Evolutionary conservation across 129 eudicot species (phyloP).

Genomic region (Ambrosia artemisiifolia): DNA sequence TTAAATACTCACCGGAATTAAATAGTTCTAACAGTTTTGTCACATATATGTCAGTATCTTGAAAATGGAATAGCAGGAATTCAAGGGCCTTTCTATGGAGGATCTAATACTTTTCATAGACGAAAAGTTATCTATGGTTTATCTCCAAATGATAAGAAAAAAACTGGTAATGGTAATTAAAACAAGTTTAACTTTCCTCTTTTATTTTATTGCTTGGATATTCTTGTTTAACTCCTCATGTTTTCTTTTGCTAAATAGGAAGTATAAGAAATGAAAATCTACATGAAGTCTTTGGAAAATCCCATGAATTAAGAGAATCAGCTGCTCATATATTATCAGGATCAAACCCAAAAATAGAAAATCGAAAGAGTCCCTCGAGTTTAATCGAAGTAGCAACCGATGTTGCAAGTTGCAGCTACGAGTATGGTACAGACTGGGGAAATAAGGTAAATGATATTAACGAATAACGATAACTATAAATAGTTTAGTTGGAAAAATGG

Average conservation of each 20-base stretch:
- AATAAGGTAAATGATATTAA: slow-evolving; percentile 29
- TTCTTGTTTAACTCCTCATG: not conserved
- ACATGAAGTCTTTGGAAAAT: slow-evolving; percentile 39
- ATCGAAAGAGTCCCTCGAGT: slow-evolving; percentile 14
- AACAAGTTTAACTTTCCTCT: not conserved
- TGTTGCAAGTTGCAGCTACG: slow-evolving; percentile 49
- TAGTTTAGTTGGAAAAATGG: not conserved
- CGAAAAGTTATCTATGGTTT: slow-evolving; percentile 53
- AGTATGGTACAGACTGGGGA: slow-evolving; percentile 58
- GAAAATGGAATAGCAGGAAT: slow-evolving; percentile 31
- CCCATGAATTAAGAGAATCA: slow-evolving; percentile 37
- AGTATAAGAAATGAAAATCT: slow-evolving; percentile 22
- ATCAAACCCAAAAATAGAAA: not conserved
- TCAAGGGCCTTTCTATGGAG: slow-evolving; percentile 47
- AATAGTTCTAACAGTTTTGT: not conserved
- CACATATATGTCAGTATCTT: slow-evolving; percentile 16
- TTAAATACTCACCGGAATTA: not conserved
- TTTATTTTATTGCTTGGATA: not conserved
- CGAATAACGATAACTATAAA: not conserved
- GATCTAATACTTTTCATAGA: slow-evolving; percentile 53
- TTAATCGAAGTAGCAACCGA: slow-evolving; percentile 35
- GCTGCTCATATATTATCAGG: slow-evolving; percentile 25
- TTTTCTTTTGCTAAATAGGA: slow-evolving; percentile 12
- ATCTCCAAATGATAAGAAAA: slow-evolving; percentile 33
- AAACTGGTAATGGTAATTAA: slow-evolving; percentile 27